Evolutionary conservation across 2,329 filamentous ascomycete species (phyloP).

Genomic region (Pseudocercospora pini-densiflorae): DNA sequence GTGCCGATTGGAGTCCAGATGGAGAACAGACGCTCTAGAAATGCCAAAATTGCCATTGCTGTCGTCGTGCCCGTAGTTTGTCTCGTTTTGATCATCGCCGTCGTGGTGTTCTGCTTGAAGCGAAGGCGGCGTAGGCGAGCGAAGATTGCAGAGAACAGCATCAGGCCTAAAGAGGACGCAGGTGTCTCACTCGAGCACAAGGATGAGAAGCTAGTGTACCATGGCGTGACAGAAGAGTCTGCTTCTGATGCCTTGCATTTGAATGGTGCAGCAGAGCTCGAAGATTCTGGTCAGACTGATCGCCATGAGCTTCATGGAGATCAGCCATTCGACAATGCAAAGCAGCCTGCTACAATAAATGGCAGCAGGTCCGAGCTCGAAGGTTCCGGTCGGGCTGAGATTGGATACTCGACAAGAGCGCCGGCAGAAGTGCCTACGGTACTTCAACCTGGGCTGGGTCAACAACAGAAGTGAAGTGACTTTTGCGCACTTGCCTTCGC

Average conservation of each 20-base stretch:
- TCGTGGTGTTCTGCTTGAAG: conserved; percentile 10
- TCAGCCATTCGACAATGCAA: no score
- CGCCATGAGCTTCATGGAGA: neutral
- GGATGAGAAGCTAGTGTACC: neutral
- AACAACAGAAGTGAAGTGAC: no score
- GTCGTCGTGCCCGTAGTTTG: conserved; percentile 10
- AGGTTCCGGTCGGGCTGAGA: neutral
- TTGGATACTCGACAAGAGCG: conserved; percentile 10
- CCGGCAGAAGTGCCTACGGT: neutral
- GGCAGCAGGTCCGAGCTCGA: conserved; percentile 7
- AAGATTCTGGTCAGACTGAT: neutral
- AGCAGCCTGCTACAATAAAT: no score
- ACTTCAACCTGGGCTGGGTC: neutral
- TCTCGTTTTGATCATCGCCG: neutral
- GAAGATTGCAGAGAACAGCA: neutral
- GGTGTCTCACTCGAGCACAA: neutral
- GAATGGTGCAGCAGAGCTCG: neutral
- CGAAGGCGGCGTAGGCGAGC: conserved; percentile 3
- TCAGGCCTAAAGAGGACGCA: no score
- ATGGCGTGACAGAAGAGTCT: neutral
- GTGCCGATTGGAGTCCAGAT: neutral
- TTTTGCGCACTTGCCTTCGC: no score
- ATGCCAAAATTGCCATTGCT: conserved; percentile 11
- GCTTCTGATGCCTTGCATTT: neutral
- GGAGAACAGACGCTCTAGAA: neutral